These are phyloP conservation scores for Pseudocohnilembus persalinus DNA, from an alignment of 169 alveolate genomes.

Conservation along the genomic window DNA sequence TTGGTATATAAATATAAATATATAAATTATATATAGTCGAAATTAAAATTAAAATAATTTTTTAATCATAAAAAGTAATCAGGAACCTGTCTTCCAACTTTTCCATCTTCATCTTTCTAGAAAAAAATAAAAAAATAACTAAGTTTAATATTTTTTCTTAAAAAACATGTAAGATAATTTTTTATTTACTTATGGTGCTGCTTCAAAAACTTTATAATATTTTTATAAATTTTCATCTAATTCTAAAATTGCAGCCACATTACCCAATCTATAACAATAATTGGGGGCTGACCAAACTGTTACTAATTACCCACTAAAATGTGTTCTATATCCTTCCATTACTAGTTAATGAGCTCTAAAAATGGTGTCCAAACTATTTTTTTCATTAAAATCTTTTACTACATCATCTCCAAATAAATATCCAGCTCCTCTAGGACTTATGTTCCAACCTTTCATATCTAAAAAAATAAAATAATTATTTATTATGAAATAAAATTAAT, in stretches of 20 bases:
- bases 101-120: not conserved
- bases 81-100: slow-evolving; percentile 14
- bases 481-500: not conserved
- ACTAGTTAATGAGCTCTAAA: slow-evolving; percentile 99
- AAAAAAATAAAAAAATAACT: too few species aligned
- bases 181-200: slow-evolving; percentile 64
- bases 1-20: too few species aligned
- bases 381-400: slow-evolving; percentile 93
- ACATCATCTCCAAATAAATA: slow-evolving; percentile 99
- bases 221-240: slow-evolving; percentile 73
- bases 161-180: too few species aligned
- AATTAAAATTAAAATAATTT: too few species aligned
- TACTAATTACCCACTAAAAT: slow-evolving; percentile 74
- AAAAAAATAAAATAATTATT: not conserved
- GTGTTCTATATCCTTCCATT: slow-evolving; percentile 99
- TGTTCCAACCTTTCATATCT: slow-evolving; percentile 98
- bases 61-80: slow-evolving; percentile 28
- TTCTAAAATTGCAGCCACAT: slow-evolving; percentile 81
- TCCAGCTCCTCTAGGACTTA: slow-evolving; percentile 99
- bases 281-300: slow-evolving; percentile 98
- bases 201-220: slow-evolving; percentile 72
- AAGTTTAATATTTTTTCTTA: too few species aligned
- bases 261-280: slow-evolving; percentile 89
- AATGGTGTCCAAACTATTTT: slow-evolving; percentile 94
- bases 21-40: not conserved